Evolutionary conservation across 257 asterid species (phyloP).

Genomic region (Solanum peruvianum): DNA sequence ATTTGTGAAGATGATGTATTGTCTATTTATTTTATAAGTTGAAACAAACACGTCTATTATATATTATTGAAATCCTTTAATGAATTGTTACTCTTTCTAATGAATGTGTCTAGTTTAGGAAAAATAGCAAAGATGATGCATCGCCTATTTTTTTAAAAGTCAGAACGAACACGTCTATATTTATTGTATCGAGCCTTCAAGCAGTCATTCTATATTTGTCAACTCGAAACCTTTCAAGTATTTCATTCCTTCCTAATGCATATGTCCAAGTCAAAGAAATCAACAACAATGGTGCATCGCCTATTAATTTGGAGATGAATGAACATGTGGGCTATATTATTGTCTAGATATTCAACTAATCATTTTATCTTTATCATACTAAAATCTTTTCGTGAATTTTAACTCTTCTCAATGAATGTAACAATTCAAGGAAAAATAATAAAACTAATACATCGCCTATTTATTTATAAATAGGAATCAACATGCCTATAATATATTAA

Average conservation of each 20-base stretch:
- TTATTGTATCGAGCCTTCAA: background rate
- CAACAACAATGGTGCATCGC: background rate
- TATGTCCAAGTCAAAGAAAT: background rate
- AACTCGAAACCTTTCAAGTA: background rate
- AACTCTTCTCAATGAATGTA: background rate
- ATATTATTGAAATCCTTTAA: too few relatives aligned
- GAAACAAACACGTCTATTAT: background rate
- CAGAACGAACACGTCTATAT: background rate
- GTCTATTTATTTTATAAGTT: background rate
- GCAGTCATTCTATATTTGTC: background rate
- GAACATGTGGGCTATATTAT: background rate
- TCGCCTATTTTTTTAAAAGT: background rate
- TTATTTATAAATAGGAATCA: background rate
- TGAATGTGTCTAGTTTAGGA: background rate
- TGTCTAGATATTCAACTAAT: background rate
- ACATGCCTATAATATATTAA: background rate
- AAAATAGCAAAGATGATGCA: background rate
- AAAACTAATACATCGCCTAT: background rate
- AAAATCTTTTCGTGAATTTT: background rate
- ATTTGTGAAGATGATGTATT: background rate
- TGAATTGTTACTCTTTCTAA: background rate
- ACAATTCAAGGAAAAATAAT: background rate
- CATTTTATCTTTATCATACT: background rate
- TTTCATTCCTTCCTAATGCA: background rate
- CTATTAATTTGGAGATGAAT: background rate